Conservation (phyloP, 192 early-diverging fungal genomes). For the Coemansia sp. region DNA sequence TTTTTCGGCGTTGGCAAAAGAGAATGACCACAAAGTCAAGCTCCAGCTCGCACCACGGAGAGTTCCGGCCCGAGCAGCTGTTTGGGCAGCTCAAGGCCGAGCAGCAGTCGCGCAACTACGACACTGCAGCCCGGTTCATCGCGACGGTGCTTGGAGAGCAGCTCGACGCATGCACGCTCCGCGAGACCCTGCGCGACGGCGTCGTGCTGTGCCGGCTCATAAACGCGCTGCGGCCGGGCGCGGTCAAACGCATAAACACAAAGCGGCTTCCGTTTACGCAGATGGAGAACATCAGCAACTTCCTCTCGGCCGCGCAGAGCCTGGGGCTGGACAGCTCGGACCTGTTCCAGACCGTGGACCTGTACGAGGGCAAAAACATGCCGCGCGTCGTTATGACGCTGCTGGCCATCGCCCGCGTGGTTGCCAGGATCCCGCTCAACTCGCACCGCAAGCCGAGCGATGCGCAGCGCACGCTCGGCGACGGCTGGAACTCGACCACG, state of each 20-base stretch:
- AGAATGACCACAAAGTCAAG: neutral
- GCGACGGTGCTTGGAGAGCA: constrained; percentile 58
- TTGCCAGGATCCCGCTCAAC: constrained; percentile 52
- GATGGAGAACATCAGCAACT: constrained; percentile 85
- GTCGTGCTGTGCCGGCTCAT: constrained; percentile 77
- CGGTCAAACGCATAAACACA: constrained; percentile 68
- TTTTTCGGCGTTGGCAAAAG: neutral
- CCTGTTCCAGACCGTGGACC: constrained; percentile 77
- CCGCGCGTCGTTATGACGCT: constrained; percentile 72
- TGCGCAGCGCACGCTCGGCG: constrained; percentile 27
- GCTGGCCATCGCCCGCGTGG: constrained; percentile 64
- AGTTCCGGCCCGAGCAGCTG: constrained; percentile 54
- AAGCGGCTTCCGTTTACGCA: constrained; percentile 74
- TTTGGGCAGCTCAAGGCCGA: constrained; percentile 58
- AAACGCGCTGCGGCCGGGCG: constrained; percentile 73
- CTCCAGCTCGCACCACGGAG: constrained; percentile 10
- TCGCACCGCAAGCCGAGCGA: constrained; percentile 38
- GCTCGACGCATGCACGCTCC: constrained; percentile 59
- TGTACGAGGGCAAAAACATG: constrained; percentile 83
- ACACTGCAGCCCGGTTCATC: constrained; percentile 63
- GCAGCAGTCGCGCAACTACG: constrained; percentile 60
- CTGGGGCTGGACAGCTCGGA: constrained; percentile 72
- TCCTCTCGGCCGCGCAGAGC: constrained; percentile 67
- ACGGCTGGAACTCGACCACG: constrained; percentile 45
- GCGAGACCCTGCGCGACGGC: constrained; percentile 67